These are phyloP conservation scores for Russula ochroleuca DNA, from an alignment of 768 basidiomycete genomes.

Conservation along the genomic window DNA sequence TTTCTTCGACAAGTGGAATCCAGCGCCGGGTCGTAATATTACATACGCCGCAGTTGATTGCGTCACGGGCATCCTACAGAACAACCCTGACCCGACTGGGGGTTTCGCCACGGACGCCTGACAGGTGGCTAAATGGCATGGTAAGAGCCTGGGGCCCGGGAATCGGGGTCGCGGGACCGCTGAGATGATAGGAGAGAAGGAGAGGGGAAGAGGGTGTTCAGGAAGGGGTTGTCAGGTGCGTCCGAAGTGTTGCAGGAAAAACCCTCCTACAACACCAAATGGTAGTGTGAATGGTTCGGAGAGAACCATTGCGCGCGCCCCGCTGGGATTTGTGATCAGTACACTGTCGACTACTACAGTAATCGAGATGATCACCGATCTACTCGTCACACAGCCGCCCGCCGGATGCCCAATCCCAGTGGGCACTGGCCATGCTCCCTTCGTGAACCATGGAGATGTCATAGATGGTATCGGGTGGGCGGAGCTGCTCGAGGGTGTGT, in stretches of 20 bases:
- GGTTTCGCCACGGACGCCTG: not conserved
- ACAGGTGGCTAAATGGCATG: not conserved
- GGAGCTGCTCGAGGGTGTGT: not conserved
- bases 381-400: slow-evolving; percentile 5
- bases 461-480: not conserved
- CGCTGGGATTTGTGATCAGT: not conserved
- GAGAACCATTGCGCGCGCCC: not conserved
- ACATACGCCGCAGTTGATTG: not conserved
- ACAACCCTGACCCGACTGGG: not conserved
- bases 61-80: not conserved
- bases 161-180: not conserved
- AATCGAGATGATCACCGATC: slow-evolving; percentile 18
- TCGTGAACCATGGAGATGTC: not conserved
- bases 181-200: not conserved
- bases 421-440: not conserved
- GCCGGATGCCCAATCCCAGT: not conserved
- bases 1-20: not conserved
- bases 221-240: not conserved
- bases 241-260: not conserved
- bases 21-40: slow-evolving; percentile 7
- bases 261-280: not conserved
- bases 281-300: not conserved
- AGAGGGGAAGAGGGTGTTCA: not conserved
- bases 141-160: not conserved
- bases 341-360: not conserved